phyloP scores from a whole-genome alignment of 2,329 filamentous ascomycete species.

The Aplosporella prunicola region DNA sequence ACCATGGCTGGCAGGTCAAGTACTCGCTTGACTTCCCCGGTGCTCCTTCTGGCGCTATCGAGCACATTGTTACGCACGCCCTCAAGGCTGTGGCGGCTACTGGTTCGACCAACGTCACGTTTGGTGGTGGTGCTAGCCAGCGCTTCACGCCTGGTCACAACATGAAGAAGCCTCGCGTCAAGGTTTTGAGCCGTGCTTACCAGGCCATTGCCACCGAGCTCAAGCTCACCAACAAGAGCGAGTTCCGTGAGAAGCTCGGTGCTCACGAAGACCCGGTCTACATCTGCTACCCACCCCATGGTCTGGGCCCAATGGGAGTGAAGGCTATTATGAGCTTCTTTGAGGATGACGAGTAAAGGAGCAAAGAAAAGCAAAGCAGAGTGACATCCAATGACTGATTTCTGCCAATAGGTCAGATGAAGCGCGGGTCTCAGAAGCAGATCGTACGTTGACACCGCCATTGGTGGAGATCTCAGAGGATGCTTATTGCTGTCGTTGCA shows the following conservation, averaged over 20 bases:
- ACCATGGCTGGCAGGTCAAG: constrained; percentile 87
- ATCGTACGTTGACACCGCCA: no score
- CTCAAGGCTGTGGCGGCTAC: constrained; percentile 51
- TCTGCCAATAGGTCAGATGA: no score
- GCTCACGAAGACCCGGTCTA: constrained; percentile 75
- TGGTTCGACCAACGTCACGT: constrained; percentile 64
- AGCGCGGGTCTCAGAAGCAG: no score
- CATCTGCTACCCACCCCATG: constrained; percentile 81
- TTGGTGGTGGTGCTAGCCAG: constrained; percentile 71
- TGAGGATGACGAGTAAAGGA: no score
- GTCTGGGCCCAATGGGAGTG: constrained; percentile 70
- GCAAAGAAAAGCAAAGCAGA: no score
- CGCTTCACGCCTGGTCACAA: constrained; percentile 72
- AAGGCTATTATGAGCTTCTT: constrained; percentile 87
- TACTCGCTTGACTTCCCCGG: constrained; percentile 91
- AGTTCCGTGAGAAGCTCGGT: constrained; percentile 86
- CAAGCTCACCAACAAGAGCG: constrained; percentile 71
- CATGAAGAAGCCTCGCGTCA: constrained; percentile 68
- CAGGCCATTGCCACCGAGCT: constrained; percentile 72
- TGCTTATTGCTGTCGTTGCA: no score
- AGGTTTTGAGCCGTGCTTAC: constrained; percentile 75
- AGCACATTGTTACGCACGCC: constrained; percentile 66
- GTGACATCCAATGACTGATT: no score
- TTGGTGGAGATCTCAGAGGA: no score
- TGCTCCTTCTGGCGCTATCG: constrained; percentile 78